Evolutionary conservation across 495 filamentous ascomycete genomes (phyloP).

Genomic region (Neurospora sublineolata): DNA sequence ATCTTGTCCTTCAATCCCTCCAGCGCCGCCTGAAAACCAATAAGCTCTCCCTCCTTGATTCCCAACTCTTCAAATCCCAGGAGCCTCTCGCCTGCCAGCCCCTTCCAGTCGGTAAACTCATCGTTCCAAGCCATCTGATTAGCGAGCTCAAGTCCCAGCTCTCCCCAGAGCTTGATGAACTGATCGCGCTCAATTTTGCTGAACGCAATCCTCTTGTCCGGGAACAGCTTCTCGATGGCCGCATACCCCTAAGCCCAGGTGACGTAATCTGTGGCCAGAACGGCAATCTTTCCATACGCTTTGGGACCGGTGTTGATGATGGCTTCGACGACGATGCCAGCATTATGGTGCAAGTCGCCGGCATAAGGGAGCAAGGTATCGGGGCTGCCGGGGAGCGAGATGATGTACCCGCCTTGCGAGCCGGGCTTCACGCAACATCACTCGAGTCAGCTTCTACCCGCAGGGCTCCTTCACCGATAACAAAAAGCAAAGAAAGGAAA

Average conservation of each 20-base stretch:
- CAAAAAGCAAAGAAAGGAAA: too few relatives aligned
- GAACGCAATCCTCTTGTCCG: neutral
- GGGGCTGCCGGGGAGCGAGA: neutral
- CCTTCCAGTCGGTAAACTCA: neutral
- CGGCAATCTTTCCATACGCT: neutral
- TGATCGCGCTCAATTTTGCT: neutral
- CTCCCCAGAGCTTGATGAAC: neutral
- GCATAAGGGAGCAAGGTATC: neutral
- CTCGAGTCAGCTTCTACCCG: too few relatives aligned
- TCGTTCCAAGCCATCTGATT: neutral
- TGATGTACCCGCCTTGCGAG: neutral
- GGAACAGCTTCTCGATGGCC: neutral
- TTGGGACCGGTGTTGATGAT: slow-evolving; percentile 2
- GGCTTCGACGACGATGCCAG: neutral
- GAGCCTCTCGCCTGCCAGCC: neutral
- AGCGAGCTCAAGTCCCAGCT: neutral
- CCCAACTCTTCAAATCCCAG: neutral
- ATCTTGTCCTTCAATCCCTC: neutral
- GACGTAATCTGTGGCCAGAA: slow-evolving; percentile 2
- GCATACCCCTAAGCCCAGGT: neutral
- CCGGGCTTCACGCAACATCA: neutral
- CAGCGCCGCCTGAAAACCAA: neutral
- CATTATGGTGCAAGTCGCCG: neutral
- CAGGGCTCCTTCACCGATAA: too few relatives aligned
- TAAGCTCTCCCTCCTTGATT: neutral